These are phyloP conservation scores for Butyriboletus loyo DNA, from an alignment of 768 basidiomycete species.

Conservation along the genomic window DNA sequence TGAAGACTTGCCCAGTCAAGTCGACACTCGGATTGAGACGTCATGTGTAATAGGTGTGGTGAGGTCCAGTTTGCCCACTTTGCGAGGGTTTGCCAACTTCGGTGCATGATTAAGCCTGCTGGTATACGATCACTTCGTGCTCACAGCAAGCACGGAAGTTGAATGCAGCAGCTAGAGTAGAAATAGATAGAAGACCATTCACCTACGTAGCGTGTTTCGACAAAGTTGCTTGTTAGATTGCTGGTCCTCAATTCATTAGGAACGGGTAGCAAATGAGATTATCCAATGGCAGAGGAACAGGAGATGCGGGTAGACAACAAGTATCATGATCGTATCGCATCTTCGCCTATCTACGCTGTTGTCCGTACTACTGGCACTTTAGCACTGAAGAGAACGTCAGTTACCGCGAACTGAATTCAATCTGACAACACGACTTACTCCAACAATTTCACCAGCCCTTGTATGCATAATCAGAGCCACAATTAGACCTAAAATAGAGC, in stretches of 20 bases:
- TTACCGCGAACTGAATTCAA: too few relatives aligned
- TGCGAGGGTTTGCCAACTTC: too few relatives aligned
- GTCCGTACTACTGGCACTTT: conserved; percentile 5
- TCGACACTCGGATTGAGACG: too few relatives aligned
- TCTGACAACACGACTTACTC: conserved; percentile 6
- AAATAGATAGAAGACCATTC: too few relatives aligned
- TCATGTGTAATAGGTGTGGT: too few relatives aligned
- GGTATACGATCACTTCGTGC: too few relatives aligned
- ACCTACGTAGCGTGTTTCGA: not conserved
- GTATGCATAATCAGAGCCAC: conserved; percentile 97
- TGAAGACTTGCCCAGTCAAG: too few relatives aligned
- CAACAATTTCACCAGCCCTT: conserved; percentile 37
- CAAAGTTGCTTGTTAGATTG: not conserved
- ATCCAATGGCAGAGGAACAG: not conserved
- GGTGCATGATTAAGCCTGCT: too few relatives aligned
- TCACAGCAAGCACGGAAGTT: not conserved
- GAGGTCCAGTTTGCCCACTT: too few relatives aligned
- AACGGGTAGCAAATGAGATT: conserved; percentile 3
- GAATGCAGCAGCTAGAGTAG: not conserved
- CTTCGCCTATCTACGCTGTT: conserved; percentile 8
- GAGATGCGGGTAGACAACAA: conserved; percentile 8
- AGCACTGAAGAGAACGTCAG: conserved; percentile 23
- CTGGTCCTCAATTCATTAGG: not conserved
- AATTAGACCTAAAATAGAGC: conserved; percentile 57
- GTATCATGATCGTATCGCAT: conserved; percentile 4